phyloP scores from a whole-genome alignment of 1,284 basidiomycete genomes.

The Phaffia rhodozyma region DNA sequence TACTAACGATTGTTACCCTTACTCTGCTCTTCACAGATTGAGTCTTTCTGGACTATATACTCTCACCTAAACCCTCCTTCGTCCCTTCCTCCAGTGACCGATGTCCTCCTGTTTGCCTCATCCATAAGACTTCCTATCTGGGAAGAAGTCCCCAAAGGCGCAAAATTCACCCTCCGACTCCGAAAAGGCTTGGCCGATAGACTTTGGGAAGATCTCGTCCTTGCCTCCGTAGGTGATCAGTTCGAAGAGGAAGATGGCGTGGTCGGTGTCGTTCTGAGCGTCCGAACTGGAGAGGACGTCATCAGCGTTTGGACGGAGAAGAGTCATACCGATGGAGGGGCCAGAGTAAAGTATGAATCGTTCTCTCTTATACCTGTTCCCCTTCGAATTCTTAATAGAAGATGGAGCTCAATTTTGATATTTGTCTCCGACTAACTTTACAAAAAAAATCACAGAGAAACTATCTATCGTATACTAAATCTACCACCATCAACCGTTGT shows the following conservation, averaged over 20 bases:
- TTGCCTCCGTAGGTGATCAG: constrained; percentile 36
- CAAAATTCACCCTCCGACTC: constrained; percentile 32
- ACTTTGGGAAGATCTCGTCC: constrained; percentile 28
- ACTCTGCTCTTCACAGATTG: constrained; percentile 28
- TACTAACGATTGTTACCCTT: neutral
- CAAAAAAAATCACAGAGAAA: constrained; percentile 25
- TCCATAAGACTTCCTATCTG: constrained; percentile 35
- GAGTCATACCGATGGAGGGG: constrained; percentile 30
- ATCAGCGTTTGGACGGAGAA: constrained; percentile 37
- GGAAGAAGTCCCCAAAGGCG: constrained; percentile 37
- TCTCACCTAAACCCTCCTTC: constrained; percentile 35
- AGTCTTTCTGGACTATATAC: constrained; percentile 37
- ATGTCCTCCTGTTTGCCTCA: constrained; percentile 30
- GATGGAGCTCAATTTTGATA: too few relatives aligned
- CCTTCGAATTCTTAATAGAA: neutral
- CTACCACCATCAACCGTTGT: constrained; percentile 31
- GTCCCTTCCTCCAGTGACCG: constrained; percentile 35
- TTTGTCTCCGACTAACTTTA: too few relatives aligned
- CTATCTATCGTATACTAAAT: constrained; percentile 31
- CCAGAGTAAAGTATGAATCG: constrained; percentile 31
- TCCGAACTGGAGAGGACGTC: constrained; percentile 35
- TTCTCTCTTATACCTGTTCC: neutral
- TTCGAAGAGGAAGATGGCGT: constrained; percentile 33
- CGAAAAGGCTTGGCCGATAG: constrained; percentile 31
- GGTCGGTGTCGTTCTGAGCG: constrained; percentile 32